Percentiles rank a stretch among this genome's conserved stretches.
Evolutionary conservation across 768 basidiomycete species (phyloP).

Genomic region (Cystoderma amianthinum): DNA sequence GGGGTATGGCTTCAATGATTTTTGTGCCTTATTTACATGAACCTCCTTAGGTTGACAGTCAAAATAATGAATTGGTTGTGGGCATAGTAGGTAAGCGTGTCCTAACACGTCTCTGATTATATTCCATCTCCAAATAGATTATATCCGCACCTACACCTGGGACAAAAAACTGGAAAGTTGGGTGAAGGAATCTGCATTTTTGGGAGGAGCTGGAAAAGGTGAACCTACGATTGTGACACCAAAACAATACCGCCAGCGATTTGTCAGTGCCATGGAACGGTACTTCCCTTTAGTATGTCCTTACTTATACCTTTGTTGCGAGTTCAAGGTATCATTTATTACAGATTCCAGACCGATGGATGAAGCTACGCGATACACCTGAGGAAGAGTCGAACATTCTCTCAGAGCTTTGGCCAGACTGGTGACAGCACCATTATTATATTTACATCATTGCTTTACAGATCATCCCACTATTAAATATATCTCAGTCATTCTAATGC

Average conservation of each 20-base stretch:
- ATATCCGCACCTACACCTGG: slow-evolving; percentile 95
- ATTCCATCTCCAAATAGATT: no score
- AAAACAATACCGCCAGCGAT: slow-evolving; percentile 86
- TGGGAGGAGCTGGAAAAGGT: slow-evolving; percentile 76
- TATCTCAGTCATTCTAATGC: background rate
- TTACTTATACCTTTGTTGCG: no score
- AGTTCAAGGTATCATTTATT: slow-evolving; percentile 5
- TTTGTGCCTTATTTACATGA: background rate
- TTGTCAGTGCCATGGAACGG: slow-evolving; percentile 82
- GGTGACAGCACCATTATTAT: slow-evolving; percentile 32
- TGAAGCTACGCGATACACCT: slow-evolving; percentile 75
- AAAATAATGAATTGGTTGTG: slow-evolving; percentile 85
- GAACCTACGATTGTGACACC: slow-evolving; percentile 98
- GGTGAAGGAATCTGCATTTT: slow-evolving; percentile 93
- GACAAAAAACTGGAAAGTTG: slow-evolving; percentile 98
- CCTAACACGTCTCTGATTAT: no score
- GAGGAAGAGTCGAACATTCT: slow-evolving; percentile 64
- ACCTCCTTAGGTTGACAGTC: slow-evolving; percentile 64
- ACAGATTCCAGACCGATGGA: slow-evolving; percentile 86
- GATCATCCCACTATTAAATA: background rate
- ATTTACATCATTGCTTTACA: no score
- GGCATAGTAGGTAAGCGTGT: slow-evolving; percentile 90
- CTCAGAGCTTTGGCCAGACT: slow-evolving; percentile 58
- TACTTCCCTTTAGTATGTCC: slow-evolving; percentile 75
- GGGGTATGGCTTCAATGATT: slow-evolving; percentile 34